These are phyloP conservation scores for Niebla homalea DNA, from an alignment of 495 filamentous ascomycete species.

Conservation along the genomic window DNA sequence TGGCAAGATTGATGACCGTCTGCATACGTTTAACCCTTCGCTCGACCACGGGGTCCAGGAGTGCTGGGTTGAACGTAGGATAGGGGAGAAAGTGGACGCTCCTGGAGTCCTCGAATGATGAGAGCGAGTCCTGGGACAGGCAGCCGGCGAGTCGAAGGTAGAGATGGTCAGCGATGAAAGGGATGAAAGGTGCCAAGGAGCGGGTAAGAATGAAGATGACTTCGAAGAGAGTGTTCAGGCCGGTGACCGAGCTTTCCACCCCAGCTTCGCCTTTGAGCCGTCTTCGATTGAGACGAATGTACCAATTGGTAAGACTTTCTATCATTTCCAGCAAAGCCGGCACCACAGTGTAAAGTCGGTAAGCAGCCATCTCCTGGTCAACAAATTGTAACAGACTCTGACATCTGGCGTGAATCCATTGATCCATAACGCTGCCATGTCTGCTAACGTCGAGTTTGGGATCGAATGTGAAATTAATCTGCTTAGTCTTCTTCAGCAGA, in stretches of 20 bases:
- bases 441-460: slow-evolving; percentile 48
- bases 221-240: slow-evolving; percentile 93
- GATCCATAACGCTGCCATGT: slow-evolving; percentile 91
- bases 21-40: slow-evolving; percentile 85
- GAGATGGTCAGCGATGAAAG: slow-evolving; percentile 91
- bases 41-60: slow-evolving; percentile 80
- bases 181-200: slow-evolving; percentile 85
- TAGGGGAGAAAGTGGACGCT: slow-evolving; percentile 89
- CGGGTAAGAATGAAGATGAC: slow-evolving; percentile 80
- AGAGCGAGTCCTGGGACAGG: slow-evolving; percentile 51
- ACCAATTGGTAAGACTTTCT: slow-evolving; percentile 97
- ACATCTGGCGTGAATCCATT: slow-evolving; percentile 88
- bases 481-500: slow-evolving; percentile 78
- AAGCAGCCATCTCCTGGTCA: slow-evolving; percentile 88
- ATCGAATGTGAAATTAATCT: slow-evolving; percentile 67
- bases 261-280: slow-evolving; percentile 84
- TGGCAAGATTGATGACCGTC: slow-evolving; percentile 78
- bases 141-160: slow-evolving; percentile 75
- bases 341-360: slow-evolving; percentile 88
- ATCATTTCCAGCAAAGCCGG: slow-evolving; percentile 77
- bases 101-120: slow-evolving; percentile 46
- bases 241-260: slow-evolving; percentile 74
- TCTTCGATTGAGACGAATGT: slow-evolving; percentile 96
- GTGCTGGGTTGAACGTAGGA: slow-evolving; percentile 73
- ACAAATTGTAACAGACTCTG: slow-evolving; percentile 88